These are phyloP conservation scores for Flaveria linearis DNA, from an alignment of 129 eudicot genomes.

Conservation along the genomic window DNA sequence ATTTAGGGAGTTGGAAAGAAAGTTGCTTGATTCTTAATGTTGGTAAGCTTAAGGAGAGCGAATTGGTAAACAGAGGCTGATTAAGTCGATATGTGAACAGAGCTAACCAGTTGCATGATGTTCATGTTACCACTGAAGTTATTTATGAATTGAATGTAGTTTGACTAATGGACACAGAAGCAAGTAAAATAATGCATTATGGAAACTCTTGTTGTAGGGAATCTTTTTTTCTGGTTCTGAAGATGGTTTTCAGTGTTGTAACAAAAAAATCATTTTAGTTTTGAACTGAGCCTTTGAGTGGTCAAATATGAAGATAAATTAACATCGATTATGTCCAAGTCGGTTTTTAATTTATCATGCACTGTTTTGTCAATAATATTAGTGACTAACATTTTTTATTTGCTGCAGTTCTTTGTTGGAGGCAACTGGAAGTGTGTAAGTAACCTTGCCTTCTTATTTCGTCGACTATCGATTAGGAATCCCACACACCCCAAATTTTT, in stretches of 20 bases:
- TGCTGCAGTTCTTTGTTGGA: slow-evolving; percentile 93
- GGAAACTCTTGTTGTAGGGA: slow-evolving; percentile 10
- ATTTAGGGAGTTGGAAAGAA: background rate
- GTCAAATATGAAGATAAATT: slow-evolving; percentile 14
- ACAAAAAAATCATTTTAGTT: slow-evolving; percentile 9
- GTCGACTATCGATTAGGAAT: background rate
- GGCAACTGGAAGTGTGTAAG: slow-evolving; percentile 99
- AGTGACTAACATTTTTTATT: slow-evolving; percentile 15
- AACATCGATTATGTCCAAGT: background rate
- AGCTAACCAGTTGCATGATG: slow-evolving; percentile 8
- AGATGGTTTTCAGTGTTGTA: background rate
- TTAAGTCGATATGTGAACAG: background rate
- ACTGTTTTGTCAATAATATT: slow-evolving; percentile 13
- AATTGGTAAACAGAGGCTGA: background rate
- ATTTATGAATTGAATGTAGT: slow-evolving; percentile 1
- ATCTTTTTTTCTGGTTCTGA: background rate
- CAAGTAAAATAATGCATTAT: background rate
- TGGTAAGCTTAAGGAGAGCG: background rate
- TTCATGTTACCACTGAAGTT: background rate
- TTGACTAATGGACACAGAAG: slow-evolving; percentile 1
- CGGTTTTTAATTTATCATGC: slow-evolving; percentile 4
- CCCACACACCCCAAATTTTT: background rate
- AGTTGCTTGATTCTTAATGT: background rate
- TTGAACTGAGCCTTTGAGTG: slow-evolving; percentile 1
- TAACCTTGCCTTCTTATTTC: slow-evolving; percentile 23